phyloP scores from a whole-genome alignment of 371 early-diverging fungal species.

The Globomyces sp. region DNA sequence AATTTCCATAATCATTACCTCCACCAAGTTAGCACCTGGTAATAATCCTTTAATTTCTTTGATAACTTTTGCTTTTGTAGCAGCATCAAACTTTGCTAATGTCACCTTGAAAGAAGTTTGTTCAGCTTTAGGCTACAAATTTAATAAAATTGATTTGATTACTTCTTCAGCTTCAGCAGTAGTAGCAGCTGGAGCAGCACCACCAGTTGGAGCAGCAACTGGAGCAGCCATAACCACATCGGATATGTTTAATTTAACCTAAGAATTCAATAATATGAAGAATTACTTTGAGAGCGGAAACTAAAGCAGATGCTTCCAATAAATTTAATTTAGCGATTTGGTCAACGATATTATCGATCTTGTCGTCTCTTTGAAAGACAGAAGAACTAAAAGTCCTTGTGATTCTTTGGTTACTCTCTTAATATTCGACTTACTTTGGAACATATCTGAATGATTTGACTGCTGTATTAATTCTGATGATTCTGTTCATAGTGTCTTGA shows the following conservation, averaged over 20 bases:
- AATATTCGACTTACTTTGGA: not conserved
- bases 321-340: constrained; percentile 84
- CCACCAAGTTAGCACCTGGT: constrained; percentile 91
- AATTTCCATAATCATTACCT: constrained; percentile 43
- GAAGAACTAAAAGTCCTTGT: not conserved
- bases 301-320: constrained; percentile 87
- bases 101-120: constrained; percentile 93
- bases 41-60: constrained; percentile 93
- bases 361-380: not conserved
- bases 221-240: constrained; percentile 86
- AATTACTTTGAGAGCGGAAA: constrained; percentile 80
- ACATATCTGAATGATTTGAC: not conserved
- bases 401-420: not conserved
- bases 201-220: constrained; percentile 59
- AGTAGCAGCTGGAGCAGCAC: constrained; percentile 65
- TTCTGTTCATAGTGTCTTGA: no score
- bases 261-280: constrained; percentile 9
- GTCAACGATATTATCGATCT: constrained; percentile 77
- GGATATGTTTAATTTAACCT: constrained; percentile 87
- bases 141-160: not conserved
- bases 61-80: constrained; percentile 95
- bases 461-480: not conserved
- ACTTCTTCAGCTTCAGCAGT: constrained; percentile 22
- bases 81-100: constrained; percentile 93
- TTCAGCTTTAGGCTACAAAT: constrained; percentile 75